Percentiles rank a stretch among this genome's conserved stretches.
Evolutionary conservation across 2,329 filamentous ascomycete genomes (phyloP).

Genomic region (Akanthomyces dipterigenus): DNA sequence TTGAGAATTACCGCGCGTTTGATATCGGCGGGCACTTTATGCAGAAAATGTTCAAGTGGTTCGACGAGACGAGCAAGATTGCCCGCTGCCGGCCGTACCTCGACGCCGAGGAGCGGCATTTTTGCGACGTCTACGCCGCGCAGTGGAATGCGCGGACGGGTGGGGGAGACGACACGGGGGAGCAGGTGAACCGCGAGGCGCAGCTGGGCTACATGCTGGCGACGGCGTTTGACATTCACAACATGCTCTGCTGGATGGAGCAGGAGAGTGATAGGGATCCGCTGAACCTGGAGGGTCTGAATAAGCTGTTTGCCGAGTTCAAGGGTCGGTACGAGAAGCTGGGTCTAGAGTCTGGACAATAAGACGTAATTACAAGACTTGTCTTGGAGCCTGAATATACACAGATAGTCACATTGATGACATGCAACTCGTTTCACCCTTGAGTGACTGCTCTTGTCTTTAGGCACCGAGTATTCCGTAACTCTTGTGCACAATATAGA

Average conservation of each 20-base stretch:
- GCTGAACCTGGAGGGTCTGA: slow-evolving; percentile 12
- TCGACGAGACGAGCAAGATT: slow-evolving; percentile 14
- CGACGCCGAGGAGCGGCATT: slow-evolving; percentile 15
- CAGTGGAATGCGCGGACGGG: slow-evolving; percentile 15
- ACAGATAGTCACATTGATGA: too few relatives aligned
- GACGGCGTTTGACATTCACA: slow-evolving; percentile 17
- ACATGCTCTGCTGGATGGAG: slow-evolving; percentile 16
- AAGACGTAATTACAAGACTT: not conserved
- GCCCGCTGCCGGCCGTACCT: slow-evolving; percentile 13
- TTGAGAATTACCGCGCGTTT: slow-evolving; percentile 16
- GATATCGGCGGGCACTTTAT: slow-evolving; percentile 18
- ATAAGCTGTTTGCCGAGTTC: slow-evolving; percentile 14
- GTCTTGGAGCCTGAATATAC: not conserved
- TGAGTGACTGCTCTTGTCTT: too few relatives aligned
- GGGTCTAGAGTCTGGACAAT: not conserved
- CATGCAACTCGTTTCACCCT: too few relatives aligned
- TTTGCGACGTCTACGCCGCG: slow-evolving; percentile 15
- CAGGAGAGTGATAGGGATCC: slow-evolving; percentile 9
- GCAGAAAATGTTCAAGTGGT: slow-evolving; percentile 18
- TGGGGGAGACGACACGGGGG: slow-evolving; percentile 14
- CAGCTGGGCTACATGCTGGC: slow-evolving; percentile 16
- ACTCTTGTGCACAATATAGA: not conserved
- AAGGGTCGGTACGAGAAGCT: slow-evolving; percentile 3
- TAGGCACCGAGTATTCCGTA: not conserved
- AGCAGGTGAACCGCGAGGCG: slow-evolving; percentile 13